A percentile compares a stretch with the other conserved stretches of the same genome.
Evolutionary conservation across 352 stramenopile species (phyloP).

Genomic region (Pythium apleroticum): DNA sequence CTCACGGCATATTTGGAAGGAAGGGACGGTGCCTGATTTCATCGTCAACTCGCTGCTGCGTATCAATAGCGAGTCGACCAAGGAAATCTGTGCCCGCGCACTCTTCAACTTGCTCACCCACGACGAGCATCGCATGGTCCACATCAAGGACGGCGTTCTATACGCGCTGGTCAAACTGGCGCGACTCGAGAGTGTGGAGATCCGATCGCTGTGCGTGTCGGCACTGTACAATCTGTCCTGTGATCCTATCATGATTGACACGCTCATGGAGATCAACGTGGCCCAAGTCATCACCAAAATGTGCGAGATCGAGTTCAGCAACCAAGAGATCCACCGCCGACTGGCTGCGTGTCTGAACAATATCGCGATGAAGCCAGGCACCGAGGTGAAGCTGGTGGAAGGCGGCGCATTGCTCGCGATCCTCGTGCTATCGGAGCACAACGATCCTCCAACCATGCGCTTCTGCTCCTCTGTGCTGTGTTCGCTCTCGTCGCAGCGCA

Average conservation of each 20-base stretch:
- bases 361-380: conserved; percentile 54
- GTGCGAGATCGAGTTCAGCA: conserved; percentile 84
- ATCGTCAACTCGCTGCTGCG: conserved; percentile 88
- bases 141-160: conserved; percentile 86
- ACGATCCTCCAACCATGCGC: conserved; percentile 66
- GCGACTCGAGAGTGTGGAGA: conserved; percentile 78
- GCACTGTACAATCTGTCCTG: conserved; percentile 86
- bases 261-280: conserved; percentile 84
- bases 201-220: conserved; percentile 73
- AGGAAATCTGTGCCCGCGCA: conserved; percentile 82
- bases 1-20: conserved; percentile 77
- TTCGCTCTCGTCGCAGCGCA: conserved; percentile 60
- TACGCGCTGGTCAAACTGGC: conserved; percentile 89
- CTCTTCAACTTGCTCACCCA: conserved; percentile 88
- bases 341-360: conserved; percentile 79
- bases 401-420: conserved; percentile 62
- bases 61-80: conserved; percentile 89
- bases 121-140: conserved; percentile 69
- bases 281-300: conserved; percentile 84
- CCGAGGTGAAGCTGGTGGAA: conserved; percentile 66
- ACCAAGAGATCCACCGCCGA: conserved; percentile 71
- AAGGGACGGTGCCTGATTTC: conserved; percentile 86
- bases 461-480: conserved; percentile 73
- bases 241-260: conserved; percentile 65
- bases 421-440: conserved; percentile 68